Conservation (phyloP, 1,139 yeast species). For the Magnusiomyces tetraspermus region DNA sequence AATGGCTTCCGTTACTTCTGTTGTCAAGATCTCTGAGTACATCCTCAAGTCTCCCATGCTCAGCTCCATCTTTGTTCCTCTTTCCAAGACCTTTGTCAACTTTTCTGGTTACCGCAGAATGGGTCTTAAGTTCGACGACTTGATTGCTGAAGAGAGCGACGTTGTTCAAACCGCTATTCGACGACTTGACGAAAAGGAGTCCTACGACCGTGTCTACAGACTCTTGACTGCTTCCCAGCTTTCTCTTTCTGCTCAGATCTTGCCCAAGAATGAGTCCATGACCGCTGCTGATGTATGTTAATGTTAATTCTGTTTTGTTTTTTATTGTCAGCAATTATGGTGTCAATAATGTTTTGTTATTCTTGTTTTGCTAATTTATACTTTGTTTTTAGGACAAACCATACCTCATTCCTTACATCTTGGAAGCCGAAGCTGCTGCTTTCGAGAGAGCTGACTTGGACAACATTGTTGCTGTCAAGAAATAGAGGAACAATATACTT, state of each 20-base stretch:
- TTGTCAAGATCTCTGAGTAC: conserved; percentile 73
- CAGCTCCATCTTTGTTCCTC: conserved; percentile 66
- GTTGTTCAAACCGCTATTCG: conserved; percentile 75
- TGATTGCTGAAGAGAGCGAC: conserved; percentile 80
- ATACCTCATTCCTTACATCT: conserved; percentile 77
- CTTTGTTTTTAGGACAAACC: conserved; percentile 58
- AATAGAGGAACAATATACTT: too few species aligned
- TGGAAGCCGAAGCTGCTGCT: conserved; percentile 91
- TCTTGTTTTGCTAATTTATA: too few species aligned
- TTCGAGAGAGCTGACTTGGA: conserved; percentile 83
- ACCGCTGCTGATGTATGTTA: conserved; percentile 51
- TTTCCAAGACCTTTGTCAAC: conserved; percentile 62
- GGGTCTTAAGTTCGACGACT: conserved; percentile 76
- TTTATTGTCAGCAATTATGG: not conserved
- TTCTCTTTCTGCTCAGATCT: conserved; percentile 71
- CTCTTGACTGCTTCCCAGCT: conserved; percentile 85
- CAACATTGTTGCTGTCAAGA: conserved; percentile 46
- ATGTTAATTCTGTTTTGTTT: not conserved
- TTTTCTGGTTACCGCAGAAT: conserved; percentile 86
- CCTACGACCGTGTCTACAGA: conserved; percentile 88
- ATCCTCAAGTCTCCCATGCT: conserved; percentile 74
- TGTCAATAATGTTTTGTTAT: not conserved
- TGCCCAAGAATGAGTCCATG: conserved; percentile 72
- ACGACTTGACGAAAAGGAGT: conserved; percentile 76
- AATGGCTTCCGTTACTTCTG: conserved; percentile 72